Percentiles rank a stretch among this genome's conserved stretches.
Conservation (phyloP, 2,329 filamentous ascomycete genomes). For the Penicillium oxalicum region DNA sequence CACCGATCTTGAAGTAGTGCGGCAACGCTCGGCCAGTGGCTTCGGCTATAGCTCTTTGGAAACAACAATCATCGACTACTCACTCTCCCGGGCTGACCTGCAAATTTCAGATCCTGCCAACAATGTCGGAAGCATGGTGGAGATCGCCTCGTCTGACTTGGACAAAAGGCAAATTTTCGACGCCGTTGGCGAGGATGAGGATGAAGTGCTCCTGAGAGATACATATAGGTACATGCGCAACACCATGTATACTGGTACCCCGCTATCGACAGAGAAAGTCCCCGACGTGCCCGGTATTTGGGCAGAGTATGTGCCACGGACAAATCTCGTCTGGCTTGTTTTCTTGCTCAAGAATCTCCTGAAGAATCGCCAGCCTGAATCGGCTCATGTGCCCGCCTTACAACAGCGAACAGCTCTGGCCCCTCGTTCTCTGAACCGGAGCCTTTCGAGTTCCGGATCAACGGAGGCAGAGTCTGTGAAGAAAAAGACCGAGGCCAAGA, state of each 20-base stretch:
- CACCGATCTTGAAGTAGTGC: constrained; percentile 25
- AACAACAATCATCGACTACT: constrained; percentile 63
- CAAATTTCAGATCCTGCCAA: constrained; percentile 19
- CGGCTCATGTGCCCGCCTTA: constrained; percentile 1
- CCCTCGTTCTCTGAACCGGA: constrained; percentile 29
- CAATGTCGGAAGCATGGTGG: constrained; percentile 19
- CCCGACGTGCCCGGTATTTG: constrained; percentile 41
- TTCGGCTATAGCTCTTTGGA: constrained; percentile 52
- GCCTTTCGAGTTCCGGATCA: constrained; percentile 6
- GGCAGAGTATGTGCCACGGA: constrained; percentile 52
- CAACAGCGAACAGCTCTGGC: constrained; percentile 27
- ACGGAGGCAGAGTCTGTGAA: constrained; percentile 3
- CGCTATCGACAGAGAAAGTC: constrained; percentile 34
- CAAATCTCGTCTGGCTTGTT: constrained; percentile 59
- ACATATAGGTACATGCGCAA: constrained; percentile 41
- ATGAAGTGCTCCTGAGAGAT: constrained; percentile 36
- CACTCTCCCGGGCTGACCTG: constrained; percentile 56
- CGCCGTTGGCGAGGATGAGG: constrained; percentile 37
- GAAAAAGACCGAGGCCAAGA: constrained; percentile 1
- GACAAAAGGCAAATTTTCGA: constrained; percentile 42
- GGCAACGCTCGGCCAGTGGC: constrained; percentile 32
- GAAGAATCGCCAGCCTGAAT: constrained; percentile 28
- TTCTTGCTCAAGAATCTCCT: constrained; percentile 55
- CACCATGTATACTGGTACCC: constrained; percentile 40
- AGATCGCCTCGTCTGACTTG: constrained; percentile 38